Evolutionary conservation across 2,329 filamentous ascomycete species (phyloP).

Genomic region (Aaosphaeria arxii): DNA sequence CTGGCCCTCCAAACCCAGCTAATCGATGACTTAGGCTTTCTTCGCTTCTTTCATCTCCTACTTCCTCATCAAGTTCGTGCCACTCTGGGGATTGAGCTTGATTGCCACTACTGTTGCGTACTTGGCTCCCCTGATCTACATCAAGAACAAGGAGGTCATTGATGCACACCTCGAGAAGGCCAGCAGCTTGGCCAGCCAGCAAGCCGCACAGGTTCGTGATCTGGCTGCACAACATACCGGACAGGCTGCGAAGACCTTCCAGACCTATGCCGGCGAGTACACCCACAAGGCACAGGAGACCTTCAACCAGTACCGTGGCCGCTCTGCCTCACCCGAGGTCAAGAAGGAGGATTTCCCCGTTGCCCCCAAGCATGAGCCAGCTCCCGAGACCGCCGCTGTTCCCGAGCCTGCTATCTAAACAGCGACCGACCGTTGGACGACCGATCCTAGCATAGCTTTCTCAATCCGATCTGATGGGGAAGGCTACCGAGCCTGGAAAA

Average conservation of each 20-base stretch:
- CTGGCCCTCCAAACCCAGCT: neutral
- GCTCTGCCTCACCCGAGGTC: conserved; percentile 35
- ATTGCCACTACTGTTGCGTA: conserved; percentile 56
- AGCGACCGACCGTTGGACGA: neutral
- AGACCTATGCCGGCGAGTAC: conserved; percentile 60
- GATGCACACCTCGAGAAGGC: conserved; percentile 58
- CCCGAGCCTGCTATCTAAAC: conserved; percentile 21
- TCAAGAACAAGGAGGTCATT: conserved; percentile 63
- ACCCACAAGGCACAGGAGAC: conserved; percentile 57
- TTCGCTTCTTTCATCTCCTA: conserved; percentile 57
- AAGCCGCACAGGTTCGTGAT: conserved; percentile 59
- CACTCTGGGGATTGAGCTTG: conserved; percentile 62
- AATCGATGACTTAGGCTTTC: conserved; percentile 50
- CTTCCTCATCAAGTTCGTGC: conserved; percentile 64
- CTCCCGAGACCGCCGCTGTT: conserved; percentile 11
- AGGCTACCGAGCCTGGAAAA: neutral
- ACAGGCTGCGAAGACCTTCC: conserved; percentile 56
- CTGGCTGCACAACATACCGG: conserved; percentile 59
- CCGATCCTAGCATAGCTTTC: neutral
- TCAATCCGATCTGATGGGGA: neutral
- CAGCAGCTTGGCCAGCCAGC: conserved; percentile 53
- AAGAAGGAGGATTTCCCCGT: conserved; percentile 31
- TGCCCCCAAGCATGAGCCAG: conserved; percentile 23
- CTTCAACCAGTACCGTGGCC: conserved; percentile 38
- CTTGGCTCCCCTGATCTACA: conserved; percentile 60